Base-by-base conservation (phyloP, 148 eudicot species). In the Camellia japonica region DNA sequence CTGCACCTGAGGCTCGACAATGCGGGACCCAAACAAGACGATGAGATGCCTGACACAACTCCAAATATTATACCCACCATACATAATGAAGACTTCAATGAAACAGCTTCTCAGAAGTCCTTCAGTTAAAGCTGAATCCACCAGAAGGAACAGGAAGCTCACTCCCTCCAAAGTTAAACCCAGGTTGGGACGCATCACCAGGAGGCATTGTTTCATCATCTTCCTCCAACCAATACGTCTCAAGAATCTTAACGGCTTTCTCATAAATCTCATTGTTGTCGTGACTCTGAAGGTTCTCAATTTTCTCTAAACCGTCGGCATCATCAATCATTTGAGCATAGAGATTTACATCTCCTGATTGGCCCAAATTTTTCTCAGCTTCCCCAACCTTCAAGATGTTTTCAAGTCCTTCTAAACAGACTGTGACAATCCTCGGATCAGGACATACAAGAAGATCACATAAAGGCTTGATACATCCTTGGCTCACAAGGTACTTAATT, bases 211-310 rank as follows among this genome's bases (percentile, higher is more conserved):
- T 78, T 66, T 89, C 92, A 12, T 85, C 91, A 5, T 89, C 92
- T 16, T 89, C 92, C 77, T 88, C 90, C 49, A 80, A 30, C 88
- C 88, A 89, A 74, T 87, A 89, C 7, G 87, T 80, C 73, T 85
- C 88, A 5, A 89, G 88, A 80, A 89, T 75, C 76, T 78, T 82
- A 73, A 85, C 85, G 0, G 80, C 82, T 80, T 82, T 81, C 52
- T 82, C 84, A 38, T 81, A 85, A 20, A 85, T 82, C 69, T 78
- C 84, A 68, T 23, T 82, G 71, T 81, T 82, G 65, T 85, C 84
- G 4, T 85, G 87, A 71, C 77, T 81, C 68, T 85, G 87, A 46
- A 85, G 84, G 38, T 81, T 79, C 73, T 85, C 84, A 51, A 85
- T 85, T 79, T 81, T 78, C 43, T 82, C 87, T 47, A 85, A 30